Percentiles rank a stretch among this genome's conserved stretches.
Conservation (phyloP, 345 rosid species). For the Geranium brycei region DNA sequence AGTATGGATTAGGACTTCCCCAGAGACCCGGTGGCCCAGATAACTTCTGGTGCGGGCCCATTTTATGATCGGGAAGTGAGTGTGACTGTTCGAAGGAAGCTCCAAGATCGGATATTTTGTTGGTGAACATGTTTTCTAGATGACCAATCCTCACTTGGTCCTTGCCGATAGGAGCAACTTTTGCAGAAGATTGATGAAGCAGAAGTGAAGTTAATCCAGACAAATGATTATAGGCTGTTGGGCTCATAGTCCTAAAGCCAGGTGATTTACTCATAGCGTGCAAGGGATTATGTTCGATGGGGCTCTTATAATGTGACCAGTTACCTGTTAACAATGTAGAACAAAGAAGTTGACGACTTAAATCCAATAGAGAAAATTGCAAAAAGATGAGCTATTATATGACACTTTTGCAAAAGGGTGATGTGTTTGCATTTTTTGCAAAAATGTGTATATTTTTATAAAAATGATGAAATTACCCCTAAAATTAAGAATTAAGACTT, state of each 20-base stretch:
- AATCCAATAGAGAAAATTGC: too few relatives aligned
- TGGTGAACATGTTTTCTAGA: conserved; percentile 35
- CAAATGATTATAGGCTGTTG: conserved; percentile 37
- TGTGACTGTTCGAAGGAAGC: conserved; percentile 35
- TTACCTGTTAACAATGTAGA: conserved; percentile 32
- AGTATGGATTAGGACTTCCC: conserved; percentile 64
- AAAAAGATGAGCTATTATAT: too few relatives aligned
- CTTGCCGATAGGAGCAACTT: conserved; percentile 53
- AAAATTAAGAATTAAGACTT: too few relatives aligned
- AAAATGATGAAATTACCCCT: too few relatives aligned
- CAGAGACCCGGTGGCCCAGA: conserved; percentile 87
- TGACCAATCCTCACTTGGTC: conserved; percentile 51
- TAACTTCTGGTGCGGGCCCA: conserved; percentile 39
- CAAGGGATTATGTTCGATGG: conserved; percentile 49
- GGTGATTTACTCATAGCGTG: conserved; percentile 56
- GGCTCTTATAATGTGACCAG: conserved; percentile 64
- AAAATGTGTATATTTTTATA: too few relatives aligned
- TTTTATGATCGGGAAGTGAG: conserved; percentile 42
- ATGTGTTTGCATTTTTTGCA: too few relatives aligned
- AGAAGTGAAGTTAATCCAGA: conserved; percentile 86
- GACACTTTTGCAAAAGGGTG: too few relatives aligned
- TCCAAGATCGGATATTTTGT: conserved; percentile 31
- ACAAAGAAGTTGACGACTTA: neutral
- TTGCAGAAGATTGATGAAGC: conserved; percentile 37
- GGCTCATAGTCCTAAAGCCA: conserved; percentile 45